These are phyloP conservation scores for Taiwanofungus camphoratus DNA, from an alignment of 1,284 basidiomycete species.

Conservation along the genomic window DNA sequence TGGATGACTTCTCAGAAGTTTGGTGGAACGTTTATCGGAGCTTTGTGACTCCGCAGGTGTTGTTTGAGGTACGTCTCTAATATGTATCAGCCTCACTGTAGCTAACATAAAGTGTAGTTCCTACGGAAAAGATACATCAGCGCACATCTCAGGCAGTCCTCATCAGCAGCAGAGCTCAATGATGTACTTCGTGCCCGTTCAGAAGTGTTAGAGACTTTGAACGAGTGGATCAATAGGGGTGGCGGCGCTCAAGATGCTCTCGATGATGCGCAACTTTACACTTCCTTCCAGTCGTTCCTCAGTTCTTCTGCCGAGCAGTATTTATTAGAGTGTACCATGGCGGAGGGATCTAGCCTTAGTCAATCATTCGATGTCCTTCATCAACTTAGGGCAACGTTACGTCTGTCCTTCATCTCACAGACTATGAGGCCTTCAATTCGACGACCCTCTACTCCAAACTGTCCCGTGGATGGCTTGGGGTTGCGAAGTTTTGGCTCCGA, in stretches of 20 bases:
- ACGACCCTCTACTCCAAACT: slow-evolving; percentile 21
- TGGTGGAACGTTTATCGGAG: slow-evolving; percentile 81
- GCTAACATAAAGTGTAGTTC: slow-evolving; percentile 48
- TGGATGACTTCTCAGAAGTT: slow-evolving; percentile 60
- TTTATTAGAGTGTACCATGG: slow-evolving; percentile 10
- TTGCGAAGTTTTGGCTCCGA: slow-evolving; percentile 44
- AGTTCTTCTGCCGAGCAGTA: slow-evolving; percentile 21
- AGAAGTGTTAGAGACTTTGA: slow-evolving; percentile 58
- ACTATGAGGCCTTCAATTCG: slow-evolving; percentile 50
- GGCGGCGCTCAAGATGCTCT: slow-evolving; percentile 71
- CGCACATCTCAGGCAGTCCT: slow-evolving; percentile 30
- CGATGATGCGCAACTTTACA: slow-evolving; percentile 60
- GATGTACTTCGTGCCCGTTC: slow-evolving; percentile 33
- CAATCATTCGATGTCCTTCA: slow-evolving; percentile 43
- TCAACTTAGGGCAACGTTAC: slow-evolving; percentile 37
- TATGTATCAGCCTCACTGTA: slow-evolving; percentile 9
- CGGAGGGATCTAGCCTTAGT: slow-evolving; percentile 36
- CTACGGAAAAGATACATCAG: slow-evolving; percentile 66
- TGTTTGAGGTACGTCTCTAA: slow-evolving; percentile 66
- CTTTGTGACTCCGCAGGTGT: slow-evolving; percentile 70
- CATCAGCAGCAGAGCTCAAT: slow-evolving; percentile 20
- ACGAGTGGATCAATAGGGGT: slow-evolving; percentile 65
- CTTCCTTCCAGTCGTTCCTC: slow-evolving; percentile 53
- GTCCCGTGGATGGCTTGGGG: no score
- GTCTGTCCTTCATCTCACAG: slow-evolving; percentile 47